A percentile compares a stretch with the other conserved stretches of the same genome.
phyloP scores from a whole-genome alignment of 208 protist genomes.

The Leishmania turanica region DNA sequence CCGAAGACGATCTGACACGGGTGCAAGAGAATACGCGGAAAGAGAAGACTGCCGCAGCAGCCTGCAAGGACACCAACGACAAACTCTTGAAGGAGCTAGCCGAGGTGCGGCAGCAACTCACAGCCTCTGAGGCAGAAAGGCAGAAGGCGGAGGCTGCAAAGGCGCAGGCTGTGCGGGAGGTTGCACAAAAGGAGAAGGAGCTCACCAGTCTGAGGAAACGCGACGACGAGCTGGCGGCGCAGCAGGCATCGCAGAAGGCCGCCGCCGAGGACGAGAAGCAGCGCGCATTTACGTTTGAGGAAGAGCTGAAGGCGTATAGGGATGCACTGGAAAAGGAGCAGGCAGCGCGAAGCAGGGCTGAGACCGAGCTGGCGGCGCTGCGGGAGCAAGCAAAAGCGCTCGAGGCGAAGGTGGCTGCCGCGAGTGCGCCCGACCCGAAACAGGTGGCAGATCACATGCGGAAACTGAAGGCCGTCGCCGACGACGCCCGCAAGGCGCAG shows the following conservation, averaged over 20 bases:
- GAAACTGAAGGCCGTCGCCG: conserved; percentile 32
- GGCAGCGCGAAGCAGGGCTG: conserved; percentile 18
- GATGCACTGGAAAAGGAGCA: conserved; percentile 21
- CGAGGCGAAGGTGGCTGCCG: conserved; percentile 12
- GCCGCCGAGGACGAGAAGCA: conserved; percentile 20
- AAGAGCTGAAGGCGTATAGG: conserved; percentile 15
- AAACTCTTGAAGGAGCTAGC: conserved; percentile 32
- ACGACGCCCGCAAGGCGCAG: conserved; percentile 30
- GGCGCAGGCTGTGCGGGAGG: conserved; percentile 9
- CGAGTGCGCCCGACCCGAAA: background rate
- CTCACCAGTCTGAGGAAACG: conserved; percentile 15
- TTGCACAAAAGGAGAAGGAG: conserved; percentile 20
- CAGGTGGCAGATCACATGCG: conserved; percentile 17
- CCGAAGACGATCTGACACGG: conserved; percentile 42
- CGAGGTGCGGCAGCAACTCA: conserved; percentile 26
- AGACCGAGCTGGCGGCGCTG: conserved; percentile 15
- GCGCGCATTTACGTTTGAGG: conserved; percentile 6
- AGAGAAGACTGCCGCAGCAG: conserved; percentile 6
- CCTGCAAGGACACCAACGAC: conserved; percentile 6
- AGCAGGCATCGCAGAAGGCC: conserved; percentile 24
- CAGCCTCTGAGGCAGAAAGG: conserved; percentile 15
- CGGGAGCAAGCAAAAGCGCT: conserved; percentile 16
- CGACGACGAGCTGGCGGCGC: conserved; percentile 14
- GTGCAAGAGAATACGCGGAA: conserved; percentile 16
- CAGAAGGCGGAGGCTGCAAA: conserved; percentile 24